Evolutionary conservation across 176 grass and related monocot species (phyloP), one percentile per base, ranked within the genome.

Genomic region (Tillandsia leiboldiana): DNA sequence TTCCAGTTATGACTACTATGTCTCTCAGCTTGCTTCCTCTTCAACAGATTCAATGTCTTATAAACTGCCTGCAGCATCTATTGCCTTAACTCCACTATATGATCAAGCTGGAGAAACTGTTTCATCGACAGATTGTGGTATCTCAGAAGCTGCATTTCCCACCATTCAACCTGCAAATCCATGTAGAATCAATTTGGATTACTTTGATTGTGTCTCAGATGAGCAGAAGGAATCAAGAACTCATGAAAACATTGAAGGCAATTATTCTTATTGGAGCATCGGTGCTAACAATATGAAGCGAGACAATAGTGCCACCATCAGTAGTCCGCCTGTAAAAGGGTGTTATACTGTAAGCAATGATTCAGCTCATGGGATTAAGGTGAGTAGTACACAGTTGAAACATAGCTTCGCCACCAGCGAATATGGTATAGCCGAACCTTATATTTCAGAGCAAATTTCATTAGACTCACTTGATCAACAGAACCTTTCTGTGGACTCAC

Each of bases 121-220:
- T 76, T 64, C 77, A 69, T 15, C 72, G 59, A 73, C 74, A 73
- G 73, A 84, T 63, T 13, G 29, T 8, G 75, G 51, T 23, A 17
- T n/a, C 10, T 66, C 65, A 9, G 81, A 70, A 71, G 84, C 59
- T 68, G 75, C 59, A 18, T 88, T 66, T 48, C 66, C 76, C 33
- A 63, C 75, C 81, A 59, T 79, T 47, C 50, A 75, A 67, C 79
- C 64, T 75, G 83, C 69, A 70, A 81, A 88, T 78, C 86, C 87
- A 52, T 86, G 56, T 68, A 80, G 79, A 69, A 86, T 90, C 23
- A 82, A 68, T 69, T 56, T 86, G 72, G 79, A 90, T 68, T 90
- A 85, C 69, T 86, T 90, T 73, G 87, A 86, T 68, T 82, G 65
- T 13, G 8, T 77, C 17, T 63, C 71, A 70, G 70, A 68, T 48